A percentile compares a stretch with the other conserved stretches of the same genome.
phyloP scores from a whole-genome alignment of 305 asterid genomes.

The Fraxinus sp. region DNA sequence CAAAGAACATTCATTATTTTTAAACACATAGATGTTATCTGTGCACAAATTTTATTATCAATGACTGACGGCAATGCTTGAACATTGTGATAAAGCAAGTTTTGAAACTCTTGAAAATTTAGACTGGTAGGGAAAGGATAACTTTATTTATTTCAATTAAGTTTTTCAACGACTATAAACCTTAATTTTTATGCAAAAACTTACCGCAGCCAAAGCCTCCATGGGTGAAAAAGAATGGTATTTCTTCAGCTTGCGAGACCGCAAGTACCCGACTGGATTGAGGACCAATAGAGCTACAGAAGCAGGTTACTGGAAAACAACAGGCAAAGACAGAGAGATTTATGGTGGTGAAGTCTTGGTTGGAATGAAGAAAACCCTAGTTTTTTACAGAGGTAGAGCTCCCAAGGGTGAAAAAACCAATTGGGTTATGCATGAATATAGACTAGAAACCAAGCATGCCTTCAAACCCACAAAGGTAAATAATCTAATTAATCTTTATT shows the following conservation, averaged over 20 bases:
- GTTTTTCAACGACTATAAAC: background rate
- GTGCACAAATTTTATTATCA: background rate
- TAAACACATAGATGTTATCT: background rate
- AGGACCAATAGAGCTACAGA: conserved; percentile 81
- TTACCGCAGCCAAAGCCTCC: conserved; percentile 60
- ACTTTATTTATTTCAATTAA: background rate
- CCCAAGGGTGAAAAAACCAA: conserved; percentile 92
- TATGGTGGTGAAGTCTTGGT: conserved; percentile 52
- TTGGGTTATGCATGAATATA: conserved; percentile 94
- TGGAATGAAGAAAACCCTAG: conserved; percentile 91
- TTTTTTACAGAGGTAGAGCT: conserved; percentile 83
- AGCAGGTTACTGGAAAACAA: conserved; percentile 89
- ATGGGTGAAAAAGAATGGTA: conserved; percentile 96
- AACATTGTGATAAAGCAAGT: background rate
- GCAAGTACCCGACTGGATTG: conserved; percentile 83
- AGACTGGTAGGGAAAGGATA: background rate
- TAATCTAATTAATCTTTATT: background rate
- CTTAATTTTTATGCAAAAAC: background rate
- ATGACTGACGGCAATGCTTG: background rate
- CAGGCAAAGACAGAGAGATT: conserved; percentile 89
- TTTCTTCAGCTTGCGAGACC: conserved; percentile 69
- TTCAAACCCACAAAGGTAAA: conserved; percentile 62
- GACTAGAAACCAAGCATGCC: conserved; percentile 48
- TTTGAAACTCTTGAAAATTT: background rate
- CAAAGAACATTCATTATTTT: background rate